Percentiles rank a stretch among this genome's conserved stretches.
These are phyloP conservation scores for Kwoniella mangroviensis DNA, from an alignment of 768 basidiomycete genomes.

Conservation along the genomic window DNA sequence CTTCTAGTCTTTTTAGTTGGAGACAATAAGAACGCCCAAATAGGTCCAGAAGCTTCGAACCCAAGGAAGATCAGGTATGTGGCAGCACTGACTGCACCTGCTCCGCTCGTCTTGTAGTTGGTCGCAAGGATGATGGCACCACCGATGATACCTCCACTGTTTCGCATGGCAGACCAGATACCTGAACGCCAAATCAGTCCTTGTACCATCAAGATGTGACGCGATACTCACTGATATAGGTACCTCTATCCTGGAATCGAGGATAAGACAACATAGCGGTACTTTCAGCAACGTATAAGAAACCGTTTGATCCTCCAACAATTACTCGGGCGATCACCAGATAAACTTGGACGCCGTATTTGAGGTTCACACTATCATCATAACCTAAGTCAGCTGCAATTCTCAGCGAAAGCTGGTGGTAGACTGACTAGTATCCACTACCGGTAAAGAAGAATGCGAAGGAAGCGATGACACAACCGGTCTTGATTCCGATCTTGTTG, in stretches of 20 bases:
- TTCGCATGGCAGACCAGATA: slow-evolving; percentile 38
- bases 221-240: slow-evolving; percentile 18
- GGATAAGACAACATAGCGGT: slow-evolving; percentile 40
- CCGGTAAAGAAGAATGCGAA: slow-evolving; percentile 25
- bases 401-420: background rate
- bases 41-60: slow-evolving; percentile 26
- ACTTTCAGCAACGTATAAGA: slow-evolving; percentile 36
- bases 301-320: slow-evolving; percentile 11
- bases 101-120: slow-evolving; percentile 17
- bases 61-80: slow-evolving; percentile 40
- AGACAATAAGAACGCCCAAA: slow-evolving; percentile 28
- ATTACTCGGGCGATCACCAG: background rate
- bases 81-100: slow-evolving; percentile 27
- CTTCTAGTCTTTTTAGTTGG: slow-evolving; percentile 24
- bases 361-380: slow-evolving; percentile 3
- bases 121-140: slow-evolving; percentile 28
- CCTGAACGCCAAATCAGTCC: background rate
- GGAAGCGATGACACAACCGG: slow-evolving; percentile 30
- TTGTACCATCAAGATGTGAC: background rate
- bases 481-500: slow-evolving; percentile 42
- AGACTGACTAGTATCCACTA: slow-evolving; percentile 25
- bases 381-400: background rate
- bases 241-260: slow-evolving; percentile 14
- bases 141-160: slow-evolving; percentile 26
- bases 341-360: slow-evolving; percentile 1